Base-by-base conservation (phyloP, 192 early-diverging fungal species). In the Podila minutissima region DNA sequence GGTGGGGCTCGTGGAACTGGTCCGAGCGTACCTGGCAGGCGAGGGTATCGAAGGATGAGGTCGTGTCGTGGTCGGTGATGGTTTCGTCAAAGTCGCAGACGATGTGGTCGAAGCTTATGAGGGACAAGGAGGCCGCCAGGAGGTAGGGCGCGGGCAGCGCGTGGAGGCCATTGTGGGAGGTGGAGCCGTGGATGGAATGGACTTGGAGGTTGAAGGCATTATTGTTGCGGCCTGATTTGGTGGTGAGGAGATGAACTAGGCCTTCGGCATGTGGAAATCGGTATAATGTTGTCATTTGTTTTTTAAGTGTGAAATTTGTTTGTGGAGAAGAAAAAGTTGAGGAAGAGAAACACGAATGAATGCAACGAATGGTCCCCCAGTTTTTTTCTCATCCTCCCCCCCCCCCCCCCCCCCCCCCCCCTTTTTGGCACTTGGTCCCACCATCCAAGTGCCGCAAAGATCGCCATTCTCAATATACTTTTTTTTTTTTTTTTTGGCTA, bases 71-170 rank as follows among this genome's bases (percentile, higher is more conserved):
- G 41, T 69, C 62, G 3, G 77, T 81, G 20, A 81, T 81, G 33
- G 77, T 81, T 57, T 81, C 77, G 67, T 81, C 77, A 71, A 81
- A 81, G 59, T 81, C 77, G 6, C 66, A 66, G 28, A 81, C 71
- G 5, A 81, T 29, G 59, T 81, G 77, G 62, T 81, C 62, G 59
- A 81, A 81, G 50, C 9, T n/a, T 15, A 41, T 19, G 29, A 81
- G 46, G 19, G n/a, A 10, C 32, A 58, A 62, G 11, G 62, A 62
- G 11, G 62, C 60, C 5, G 72, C 28, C 12, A 31, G 41, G 15
- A 46, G 13, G 24, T 60, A 58, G 2, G 69, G 59, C 7, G 19
- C 59, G 24, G 33, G 59, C 10, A n/a, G n/a, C n/a, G 57, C 26
- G 48, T 22, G 51, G 51, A 32, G 2, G 28, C 51, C 65, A 4